These are phyloP conservation scores for Cutaneotrichosporon mucoides DNA, from an alignment of 1,284 basidiomycete genomes.

Conservation along the genomic window DNA sequence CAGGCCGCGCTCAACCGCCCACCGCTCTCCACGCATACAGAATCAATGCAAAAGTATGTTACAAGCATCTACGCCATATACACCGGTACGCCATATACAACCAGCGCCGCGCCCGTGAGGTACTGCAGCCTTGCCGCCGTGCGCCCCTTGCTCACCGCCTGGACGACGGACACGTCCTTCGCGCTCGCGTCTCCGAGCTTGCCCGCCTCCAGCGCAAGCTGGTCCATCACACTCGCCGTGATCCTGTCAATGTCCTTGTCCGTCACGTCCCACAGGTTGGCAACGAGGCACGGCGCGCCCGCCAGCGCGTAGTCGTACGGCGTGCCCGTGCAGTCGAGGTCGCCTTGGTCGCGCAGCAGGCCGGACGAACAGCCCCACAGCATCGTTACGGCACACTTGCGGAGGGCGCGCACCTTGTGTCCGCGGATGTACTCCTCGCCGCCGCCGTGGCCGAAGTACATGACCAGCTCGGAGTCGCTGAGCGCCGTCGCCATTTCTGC, in stretches of 20 bases:
- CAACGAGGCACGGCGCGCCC: slow-evolving; percentile 88
- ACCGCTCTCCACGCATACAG: too few relatives aligned
- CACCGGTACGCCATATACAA: slow-evolving; percentile 86
- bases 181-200: slow-evolving; percentile 7
- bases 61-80: slow-evolving; percentile 15
- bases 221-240: slow-evolving; percentile 75
- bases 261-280: slow-evolving; percentile 97
- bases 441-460: slow-evolving; percentile 98
- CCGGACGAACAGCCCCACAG: slow-evolving; percentile 99
- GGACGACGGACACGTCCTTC: slow-evolving; percentile 57
- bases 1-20: too few relatives aligned
- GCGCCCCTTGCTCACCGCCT: slow-evolving; percentile 75
- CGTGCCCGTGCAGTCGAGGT: slow-evolving; percentile 86
- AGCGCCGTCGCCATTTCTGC: slow-evolving; percentile 72
- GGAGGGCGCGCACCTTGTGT: slow-evolving; percentile 73
- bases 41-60: too few relatives aligned
- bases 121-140: slow-evolving; percentile 83
- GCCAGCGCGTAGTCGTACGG: slow-evolving; percentile 94
- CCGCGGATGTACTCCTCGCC: slow-evolving; percentile 91
- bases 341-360: slow-evolving; percentile 78
- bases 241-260: slow-evolving; percentile 95
- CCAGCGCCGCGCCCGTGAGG: slow-evolving; percentile 90
- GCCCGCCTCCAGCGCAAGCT: slow-evolving; percentile 57
- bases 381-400: slow-evolving; percentile 86
- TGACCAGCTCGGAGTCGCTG: slow-evolving; percentile 67